Evolutionary conservation across 768 basidiomycete species (phyloP), one percentile per base, ranked within the genome.

Genomic region (Crassisporium funariophilum): DNA sequence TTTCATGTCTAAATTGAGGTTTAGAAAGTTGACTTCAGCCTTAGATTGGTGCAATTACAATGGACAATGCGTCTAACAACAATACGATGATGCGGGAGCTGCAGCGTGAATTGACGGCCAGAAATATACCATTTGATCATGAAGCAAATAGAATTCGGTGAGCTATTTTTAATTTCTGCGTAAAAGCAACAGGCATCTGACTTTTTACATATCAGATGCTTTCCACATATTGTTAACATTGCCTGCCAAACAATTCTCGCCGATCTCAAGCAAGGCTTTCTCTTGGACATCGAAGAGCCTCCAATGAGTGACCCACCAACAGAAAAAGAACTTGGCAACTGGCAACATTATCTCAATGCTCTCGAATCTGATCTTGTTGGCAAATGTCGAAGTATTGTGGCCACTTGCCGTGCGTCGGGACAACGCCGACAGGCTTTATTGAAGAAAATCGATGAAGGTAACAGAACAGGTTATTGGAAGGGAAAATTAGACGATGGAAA

Each of bases 31-130:
- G 23, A 15, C 15, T n/a, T 24, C 19, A 15, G n/a, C 19, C 13
- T 16, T 40, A 61, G 60, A 45, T 67, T 36, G 60, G 65, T 1
- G 41, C 45, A 35, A 55, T 68, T 21, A 71, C 67, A 2, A 49
- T 70, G 4, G 69, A 71, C 44, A 72, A 71, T 53, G 69, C 69
- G 1, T 64, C 63, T 6, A 71, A 67, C 35, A 65, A 63, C 44
- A 54, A 64, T 23, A 67, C 69, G 2, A 56, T 62, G 36, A 64
- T 72, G 63, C 54, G 52, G 24, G 52, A 50, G 6, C 55, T 70
- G 7, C 57, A 54, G 31, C 19, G 22, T 13, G 46, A 51, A 20
- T 50, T 66, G 13, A n/a, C 23, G 5, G 31, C 38, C 9, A 42
- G 49, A 4, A 37, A 50, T 2, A 66, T 68, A 37, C 42, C 40